A percentile compares a stretch with the other conserved stretches of the same genome.
Evolutionary conservation across 106 monocot species (phyloP).

Genomic region (Allium cepa): DNA sequence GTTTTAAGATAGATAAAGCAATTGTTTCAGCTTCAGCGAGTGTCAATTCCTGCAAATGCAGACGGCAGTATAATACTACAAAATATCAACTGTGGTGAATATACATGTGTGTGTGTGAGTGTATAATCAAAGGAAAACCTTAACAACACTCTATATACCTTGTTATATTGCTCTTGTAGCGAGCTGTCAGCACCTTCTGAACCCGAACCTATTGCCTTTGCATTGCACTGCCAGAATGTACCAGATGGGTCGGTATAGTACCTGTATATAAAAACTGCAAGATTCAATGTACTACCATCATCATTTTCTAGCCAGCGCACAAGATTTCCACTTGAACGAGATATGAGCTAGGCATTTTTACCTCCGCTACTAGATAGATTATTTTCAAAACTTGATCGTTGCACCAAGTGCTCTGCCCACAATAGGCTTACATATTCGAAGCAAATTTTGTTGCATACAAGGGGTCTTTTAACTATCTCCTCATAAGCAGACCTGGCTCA

Average conservation of each 20-base stretch:
- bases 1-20: constrained; percentile 88
- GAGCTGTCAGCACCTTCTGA: constrained; percentile 87
- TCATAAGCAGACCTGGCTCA: no score
- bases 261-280: constrained; percentile 13
- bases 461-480: no score
- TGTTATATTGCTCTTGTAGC: constrained; percentile 67
- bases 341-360: no score
- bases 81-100: not conserved
- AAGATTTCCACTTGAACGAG: no score
- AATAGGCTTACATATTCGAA: no score
- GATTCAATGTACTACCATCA: no score
- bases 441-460: no score
- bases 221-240: constrained; percentile 90
- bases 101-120: no score
- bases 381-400: no score
- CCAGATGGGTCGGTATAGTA: constrained; percentile 77
- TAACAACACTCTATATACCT: not conserved
- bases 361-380: no score
- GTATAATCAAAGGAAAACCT: not conserved
- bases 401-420: no score
- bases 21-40: constrained; percentile 83
- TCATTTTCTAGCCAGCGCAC: no score
- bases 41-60: constrained; percentile 61
- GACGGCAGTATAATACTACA: not conserved
- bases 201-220: constrained; percentile 75